Base-by-base conservation (phyloP, 2,329 filamentous ascomycete genomes). In the Huntiella moniliformis region DNA sequence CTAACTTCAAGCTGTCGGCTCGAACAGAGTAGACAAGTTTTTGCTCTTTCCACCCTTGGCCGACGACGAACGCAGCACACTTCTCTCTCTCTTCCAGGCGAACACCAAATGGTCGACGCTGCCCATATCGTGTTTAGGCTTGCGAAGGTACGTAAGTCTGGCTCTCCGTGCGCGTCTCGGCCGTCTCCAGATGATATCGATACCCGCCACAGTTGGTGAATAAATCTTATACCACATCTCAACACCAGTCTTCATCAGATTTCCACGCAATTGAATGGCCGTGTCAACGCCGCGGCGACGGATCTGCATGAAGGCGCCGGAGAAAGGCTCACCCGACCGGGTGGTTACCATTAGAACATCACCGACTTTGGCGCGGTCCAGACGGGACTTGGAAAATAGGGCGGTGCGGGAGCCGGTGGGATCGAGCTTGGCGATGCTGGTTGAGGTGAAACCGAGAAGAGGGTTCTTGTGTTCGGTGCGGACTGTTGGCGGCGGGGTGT, bases 161-260 rank as follows among this genome's bases (percentile, higher is more conserved):
- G 87, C 88, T 56, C 91, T 75, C 59, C 87, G 79, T 53, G 85
- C 84, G 61, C 85, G 75, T 79, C 86, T 91, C 57, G 74, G 71
- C 52, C 76, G 73, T 55, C 88, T 71, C 74, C 93, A 84, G 61
- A 96, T 82, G 55, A 98, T 80, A 65, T 98, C 88, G 57, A 98
- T 85, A 52, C 83, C 84, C 59, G 82, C 77, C 31, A 96, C 80
- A 58, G 83, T 81, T 50, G 88, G 88, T 58, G 77, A 83, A 68
- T 91, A 96, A 49, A 96, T 70, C 70, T 98, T 98, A 64, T 82
- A 86, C 79, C 85, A 94, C 84, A 94, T 91, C 72, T 98, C 91
- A 50, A 94, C 84, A 50, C 84, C 83, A 5, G 92, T 75, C 55
- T 82, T 75, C 53, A 84, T 87, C 55, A 98, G 66, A 58, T 92